Evolutionary conservation across 805 yeast species (phyloP).

Genomic region (Saccharomycopsis capsularis): DNA sequence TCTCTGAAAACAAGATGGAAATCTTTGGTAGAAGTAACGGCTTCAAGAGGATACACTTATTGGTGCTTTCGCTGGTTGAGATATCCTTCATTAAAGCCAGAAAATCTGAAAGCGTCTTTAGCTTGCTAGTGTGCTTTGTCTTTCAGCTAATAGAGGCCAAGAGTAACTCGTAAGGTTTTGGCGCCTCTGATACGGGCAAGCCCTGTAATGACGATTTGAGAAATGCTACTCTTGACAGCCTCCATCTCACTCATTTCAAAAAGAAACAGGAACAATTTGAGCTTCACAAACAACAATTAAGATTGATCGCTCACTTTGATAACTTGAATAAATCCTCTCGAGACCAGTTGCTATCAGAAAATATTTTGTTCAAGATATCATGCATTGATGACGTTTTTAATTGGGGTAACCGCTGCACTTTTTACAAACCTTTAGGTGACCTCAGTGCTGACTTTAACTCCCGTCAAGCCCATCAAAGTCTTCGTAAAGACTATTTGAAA

Average conservation of each 20-base stretch:
- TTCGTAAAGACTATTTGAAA: background rate
- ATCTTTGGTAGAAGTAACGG: constrained; percentile 5
- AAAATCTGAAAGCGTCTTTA: background rate
- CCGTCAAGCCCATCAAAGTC: no score
- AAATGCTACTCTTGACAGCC: no score
- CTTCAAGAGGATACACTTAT: background rate
- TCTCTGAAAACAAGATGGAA: background rate
- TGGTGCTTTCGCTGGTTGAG: background rate
- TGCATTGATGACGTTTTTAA: constrained; percentile 4
- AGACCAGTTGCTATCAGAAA: no score
- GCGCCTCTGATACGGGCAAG: no score
- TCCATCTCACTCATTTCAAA: no score
- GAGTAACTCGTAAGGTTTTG: no score
- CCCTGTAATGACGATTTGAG: no score
- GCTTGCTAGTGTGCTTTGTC: constrained; percentile 1
- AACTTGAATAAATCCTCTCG: no score
- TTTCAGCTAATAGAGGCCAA: no score
- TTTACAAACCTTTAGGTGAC: background rate
- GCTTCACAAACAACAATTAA: no score
- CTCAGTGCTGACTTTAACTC: background rate
- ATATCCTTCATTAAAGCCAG: constrained; percentile 2
- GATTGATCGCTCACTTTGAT: no score
- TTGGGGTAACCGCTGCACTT: background rate
- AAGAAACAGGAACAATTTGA: no score
- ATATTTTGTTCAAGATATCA: constrained; percentile 4